These are phyloP conservation scores for Solanum rostratum DNA, from an alignment of 257 asterid genomes.

Conservation along the genomic window DNA sequence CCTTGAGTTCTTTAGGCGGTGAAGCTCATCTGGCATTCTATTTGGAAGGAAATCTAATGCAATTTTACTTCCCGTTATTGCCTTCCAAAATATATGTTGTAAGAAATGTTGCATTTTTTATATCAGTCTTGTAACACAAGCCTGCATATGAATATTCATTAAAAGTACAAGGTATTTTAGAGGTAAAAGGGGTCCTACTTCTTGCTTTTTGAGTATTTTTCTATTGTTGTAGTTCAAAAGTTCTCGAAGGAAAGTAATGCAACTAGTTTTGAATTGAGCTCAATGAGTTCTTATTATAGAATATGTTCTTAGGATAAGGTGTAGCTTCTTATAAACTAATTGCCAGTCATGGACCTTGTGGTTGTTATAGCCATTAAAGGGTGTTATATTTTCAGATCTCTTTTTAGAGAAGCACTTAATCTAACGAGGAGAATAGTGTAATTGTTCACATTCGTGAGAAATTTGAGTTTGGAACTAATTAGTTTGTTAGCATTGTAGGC, in stretches of 20 bases:
- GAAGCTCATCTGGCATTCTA: too few relatives aligned
- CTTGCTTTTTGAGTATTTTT: not conserved
- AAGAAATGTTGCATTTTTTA: too few relatives aligned
- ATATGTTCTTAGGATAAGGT: not conserved
- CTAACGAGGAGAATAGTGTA: not conserved
- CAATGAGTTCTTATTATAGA: not conserved
- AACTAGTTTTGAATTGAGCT: not conserved
- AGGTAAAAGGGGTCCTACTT: not conserved
- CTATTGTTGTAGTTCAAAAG: not conserved
- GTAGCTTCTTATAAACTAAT: not conserved
- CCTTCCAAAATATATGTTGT: too few relatives aligned
- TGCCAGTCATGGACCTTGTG: not conserved
- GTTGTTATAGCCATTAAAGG: not conserved
- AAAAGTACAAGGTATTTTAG: too few relatives aligned
- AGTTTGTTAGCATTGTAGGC: not conserved
- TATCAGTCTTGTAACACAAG: too few relatives aligned
- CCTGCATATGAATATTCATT: not conserved
- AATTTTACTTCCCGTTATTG: too few relatives aligned
- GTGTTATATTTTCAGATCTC: not conserved
- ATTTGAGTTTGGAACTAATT: not conserved
- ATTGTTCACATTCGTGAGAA: not conserved
- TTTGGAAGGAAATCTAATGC: too few relatives aligned
- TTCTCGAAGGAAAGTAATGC: not conserved
- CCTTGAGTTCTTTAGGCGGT: too few relatives aligned
- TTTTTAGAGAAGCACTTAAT: not conserved